Evolutionary conservation across 495 filamentous ascomycete species (phyloP).

Genomic region (Ramalina intermedia): DNA sequence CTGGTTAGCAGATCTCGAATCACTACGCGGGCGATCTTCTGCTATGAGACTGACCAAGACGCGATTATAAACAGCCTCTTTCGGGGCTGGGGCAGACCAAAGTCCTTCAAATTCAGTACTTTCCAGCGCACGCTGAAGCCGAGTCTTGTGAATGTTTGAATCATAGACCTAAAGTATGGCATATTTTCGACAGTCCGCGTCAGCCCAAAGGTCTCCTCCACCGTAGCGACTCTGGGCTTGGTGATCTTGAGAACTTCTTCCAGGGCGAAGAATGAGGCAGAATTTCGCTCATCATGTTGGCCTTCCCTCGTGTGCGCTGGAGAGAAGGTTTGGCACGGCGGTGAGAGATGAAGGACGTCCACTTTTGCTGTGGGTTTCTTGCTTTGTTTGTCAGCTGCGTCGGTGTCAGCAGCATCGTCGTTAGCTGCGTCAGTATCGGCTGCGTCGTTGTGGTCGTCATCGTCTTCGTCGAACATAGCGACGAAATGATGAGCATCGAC

Average conservation of each 20-base stretch:
- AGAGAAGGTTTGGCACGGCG: conserved; percentile 73
- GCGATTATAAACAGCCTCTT: conserved; percentile 63
- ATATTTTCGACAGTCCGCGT: conserved; percentile 35
- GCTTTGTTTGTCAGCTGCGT: no score
- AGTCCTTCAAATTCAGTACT: conserved; percentile 36
- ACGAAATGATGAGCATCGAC: conserved; percentile 35
- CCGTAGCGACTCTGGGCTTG: conserved; percentile 56
- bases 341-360: conserved; percentile 68
- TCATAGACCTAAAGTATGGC: conserved; percentile 39
- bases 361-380: conserved; percentile 19
- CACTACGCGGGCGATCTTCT: not conserved
- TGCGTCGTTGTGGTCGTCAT: not conserved
- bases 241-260: conserved; percentile 39
- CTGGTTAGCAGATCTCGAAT: conserved; percentile 26
- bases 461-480: conserved; percentile 11
- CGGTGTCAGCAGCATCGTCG: no score
- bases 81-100: conserved; percentile 47
- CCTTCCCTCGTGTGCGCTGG: conserved; percentile 52
- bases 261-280: conserved; percentile 52
- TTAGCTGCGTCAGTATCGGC: no score
- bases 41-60: conserved; percentile 43
- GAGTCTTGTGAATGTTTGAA: conserved; percentile 46
- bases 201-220: conserved; percentile 73
- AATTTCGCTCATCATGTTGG: conserved; percentile 56
- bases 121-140: conserved; percentile 57